phyloP scores from a whole-genome alignment of 75 land plant species.

The Pinus taeda region DNA sequence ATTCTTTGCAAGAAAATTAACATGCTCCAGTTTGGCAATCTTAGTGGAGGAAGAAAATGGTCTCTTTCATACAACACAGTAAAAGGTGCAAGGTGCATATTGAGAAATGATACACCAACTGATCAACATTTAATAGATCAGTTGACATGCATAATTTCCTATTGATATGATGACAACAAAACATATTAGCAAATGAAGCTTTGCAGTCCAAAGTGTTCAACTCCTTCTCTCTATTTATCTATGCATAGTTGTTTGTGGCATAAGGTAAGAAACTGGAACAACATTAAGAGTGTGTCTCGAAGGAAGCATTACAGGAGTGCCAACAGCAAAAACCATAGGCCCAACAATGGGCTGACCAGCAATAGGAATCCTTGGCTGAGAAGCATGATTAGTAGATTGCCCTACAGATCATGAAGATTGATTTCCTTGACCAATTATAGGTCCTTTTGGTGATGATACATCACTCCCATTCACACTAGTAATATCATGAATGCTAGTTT shows the following conservation, averaged over 20 bases:
- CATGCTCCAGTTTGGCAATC: too few relatives aligned
- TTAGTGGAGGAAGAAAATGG: too few relatives aligned
- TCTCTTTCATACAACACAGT: too few relatives aligned
- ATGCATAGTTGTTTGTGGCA: conserved; percentile 38
- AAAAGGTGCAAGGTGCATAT: too few relatives aligned
- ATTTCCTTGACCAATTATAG: conserved; percentile 48
- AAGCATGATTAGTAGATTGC: conserved; percentile 8
- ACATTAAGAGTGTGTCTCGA: conserved; percentile 46
- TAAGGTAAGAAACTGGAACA: conserved; percentile 49
- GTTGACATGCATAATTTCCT: too few relatives aligned
- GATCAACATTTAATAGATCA: too few relatives aligned
- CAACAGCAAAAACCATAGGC: conserved; percentile 46
- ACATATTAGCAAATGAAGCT: too few relatives aligned
- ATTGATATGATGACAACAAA: too few relatives aligned
- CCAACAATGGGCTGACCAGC: conserved; percentile 37
- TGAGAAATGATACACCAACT: too few relatives aligned
- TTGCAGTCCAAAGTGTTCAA: too few relatives aligned
- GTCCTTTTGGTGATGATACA: conserved; percentile 27
- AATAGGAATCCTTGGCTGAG: conserved; percentile 15
- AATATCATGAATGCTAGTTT: conserved; percentile 84
- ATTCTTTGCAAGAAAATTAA: too few relatives aligned
- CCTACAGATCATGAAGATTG: conserved; percentile 6
- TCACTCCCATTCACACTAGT: conserved; percentile 63
- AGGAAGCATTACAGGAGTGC: conserved; percentile 66
- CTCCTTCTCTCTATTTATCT: too few relatives aligned